phyloP scores from a whole-genome alignment of 176 grass and related monocot genomes.

The Zea mays region Zm-B73-REFERENCE-NAM-5.0 NC_050104.1:23674501-23675000 shows the following conservation, averaged over 20 bases:
- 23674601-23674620: conserved; percentile 25
- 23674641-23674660: conserved; percentile 35
- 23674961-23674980: too few relatives aligned
- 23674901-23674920: too few relatives aligned
- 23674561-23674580: conserved; percentile 35
- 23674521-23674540: not conserved
- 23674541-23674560: not conserved
- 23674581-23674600: conserved; percentile 27
- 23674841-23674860: not conserved
- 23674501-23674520: not conserved
- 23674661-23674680: conserved; percentile 19
- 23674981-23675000: too few relatives aligned
- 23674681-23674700: conserved; percentile 8
- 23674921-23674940: too few relatives aligned
- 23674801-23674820: not conserved
- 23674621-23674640: conserved; percentile 38
- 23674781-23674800: not conserved
- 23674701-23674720: conserved; percentile 12
- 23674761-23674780: not conserved
- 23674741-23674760: not conserved
- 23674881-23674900: too few relatives aligned
- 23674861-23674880: not conserved
- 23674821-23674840: not conserved
- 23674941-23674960: too few relatives aligned
- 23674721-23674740: conserved; percentile 28